These are phyloP conservation scores for Salix purpurea DNA, from an alignment of 345 rosid species.

Conservation along the genomic window DNA sequence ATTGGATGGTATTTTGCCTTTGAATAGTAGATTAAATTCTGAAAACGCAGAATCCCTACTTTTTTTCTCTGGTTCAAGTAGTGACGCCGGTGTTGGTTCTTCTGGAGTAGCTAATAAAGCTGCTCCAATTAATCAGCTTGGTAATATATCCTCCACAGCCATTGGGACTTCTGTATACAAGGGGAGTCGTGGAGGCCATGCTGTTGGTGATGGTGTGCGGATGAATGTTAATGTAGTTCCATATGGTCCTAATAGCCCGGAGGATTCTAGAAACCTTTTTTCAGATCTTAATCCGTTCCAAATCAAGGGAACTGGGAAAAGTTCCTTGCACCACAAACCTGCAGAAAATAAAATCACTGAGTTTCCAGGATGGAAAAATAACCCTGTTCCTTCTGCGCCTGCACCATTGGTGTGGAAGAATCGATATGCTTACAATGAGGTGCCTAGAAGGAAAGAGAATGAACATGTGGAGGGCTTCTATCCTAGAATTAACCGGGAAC, in stretches of 20 bases:
- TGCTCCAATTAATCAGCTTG: slow-evolving; percentile 43
- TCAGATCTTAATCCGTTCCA: slow-evolving; percentile 96
- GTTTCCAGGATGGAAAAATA: slow-evolving; percentile 50
- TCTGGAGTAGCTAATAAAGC: slow-evolving; percentile 43
- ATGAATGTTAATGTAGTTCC: slow-evolving; percentile 73
- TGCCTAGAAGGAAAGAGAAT: slow-evolving; percentile 72
- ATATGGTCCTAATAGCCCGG: slow-evolving; percentile 54
- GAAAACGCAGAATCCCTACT: slow-evolving; percentile 33
- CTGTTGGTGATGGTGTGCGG: slow-evolving; percentile 53
- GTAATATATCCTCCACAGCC: slow-evolving; percentile 42
- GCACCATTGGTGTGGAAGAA: slow-evolving; percentile 83
- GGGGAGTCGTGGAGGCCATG: slow-evolving; percentile 55
- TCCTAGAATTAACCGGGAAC: slow-evolving; percentile 68
- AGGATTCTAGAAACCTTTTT: slow-evolving; percentile 73
- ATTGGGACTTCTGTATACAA: slow-evolving; percentile 47
- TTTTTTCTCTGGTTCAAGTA: slow-evolving; percentile 29
- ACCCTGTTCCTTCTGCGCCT: slow-evolving; percentile 58
- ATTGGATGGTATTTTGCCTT: slow-evolving; percentile 27
- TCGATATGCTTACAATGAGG: slow-evolving; percentile 69
- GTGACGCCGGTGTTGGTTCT: slow-evolving; percentile 48
- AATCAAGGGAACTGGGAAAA: slow-evolving; percentile 72
- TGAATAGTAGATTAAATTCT: slow-evolving; percentile 37
- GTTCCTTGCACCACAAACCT: slow-evolving; percentile 45
- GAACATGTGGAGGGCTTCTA: slow-evolving; percentile 58
- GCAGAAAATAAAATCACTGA: slow-evolving; percentile 54